Evolutionary conservation across 2,329 filamentous ascomycete species (phyloP), one percentile per base, ranked within the genome.

Genomic region (Nemania sp.): DNA sequence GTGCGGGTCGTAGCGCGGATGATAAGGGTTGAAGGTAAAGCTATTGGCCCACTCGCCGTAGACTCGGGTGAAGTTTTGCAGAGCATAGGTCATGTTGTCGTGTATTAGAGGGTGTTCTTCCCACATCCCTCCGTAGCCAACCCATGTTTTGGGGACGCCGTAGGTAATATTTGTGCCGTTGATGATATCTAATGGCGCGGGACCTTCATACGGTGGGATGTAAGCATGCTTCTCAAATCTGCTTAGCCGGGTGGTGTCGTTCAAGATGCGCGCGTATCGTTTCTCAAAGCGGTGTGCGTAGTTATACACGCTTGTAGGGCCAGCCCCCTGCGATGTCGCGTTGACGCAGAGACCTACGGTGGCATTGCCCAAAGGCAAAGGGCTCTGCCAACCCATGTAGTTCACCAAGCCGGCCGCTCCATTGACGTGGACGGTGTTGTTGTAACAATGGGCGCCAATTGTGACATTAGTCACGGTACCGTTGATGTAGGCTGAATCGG

Each of bases 31-130:
- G 55, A 80, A 81, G 70, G 78, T 80, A 75, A 81, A 82, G 0
- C 79, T 79, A 49, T 82, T 82, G 11, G 79, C 80, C 80, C 80
- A 82, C 61, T 82, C 79, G 0, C 76, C 72, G 32, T 80, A 81
- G 1, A 74, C 75, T 15, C 79, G 72, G 0, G 78, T 79, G 60
- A 82, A 82, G 71, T 82, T 80, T 55, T 77, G 72, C 29, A 81
- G 68, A 0, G 80, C 80, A 49, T 80, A 78, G 2, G 76, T 79
- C 47, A 80, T 72, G 70, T 81, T 80, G 55, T 77, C 75, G 63
- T 81, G 78, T 49, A 81, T 80, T 41, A 79, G 72, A 5, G 80
- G 80, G 52, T 82, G 80, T 62, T 82, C 80, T 54, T 82, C 80
- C 80, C 80, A 82, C 0, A 78, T 79, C 10, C 80, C 80, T 24